Base-by-base conservation (phyloP, 1,284 basidiomycete genomes). In the Singerocomus rubriflavus region DNA sequence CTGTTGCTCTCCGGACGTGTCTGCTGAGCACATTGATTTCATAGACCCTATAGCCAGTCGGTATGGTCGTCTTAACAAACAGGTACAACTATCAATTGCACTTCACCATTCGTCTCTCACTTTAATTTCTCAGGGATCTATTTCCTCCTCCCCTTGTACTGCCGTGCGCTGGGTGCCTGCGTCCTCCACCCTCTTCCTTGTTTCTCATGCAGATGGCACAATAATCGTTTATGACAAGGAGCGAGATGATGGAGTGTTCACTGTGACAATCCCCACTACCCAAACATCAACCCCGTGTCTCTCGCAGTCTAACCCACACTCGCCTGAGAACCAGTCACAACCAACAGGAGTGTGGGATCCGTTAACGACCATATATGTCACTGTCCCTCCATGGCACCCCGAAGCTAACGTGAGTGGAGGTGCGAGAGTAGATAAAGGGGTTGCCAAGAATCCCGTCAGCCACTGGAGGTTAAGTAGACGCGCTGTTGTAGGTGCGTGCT, bases 61-160 rank as follows among this genome's bases (percentile, higher is more conserved):
- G 38, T 98, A 98, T 64, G 82, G 82, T 8, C 89, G 95, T 26
- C 75, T 98, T 48, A 98, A 98, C 74, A 98, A 98, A 67, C 85
- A 87, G 68, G 91, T 87, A 62, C 62, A 56, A 35, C 46, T 31
- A 44, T 14, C 29, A 25, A 16, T 17, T 41, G 11, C 27, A 40
- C 7, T 30, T 9, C 35, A 30, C 76, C 69, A 13, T 50, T 41
- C 33, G 25, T 48, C 45, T 36, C 53, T 45, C 40, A 48, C 34
- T 48, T 53, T 53, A 49, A 17, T 46, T 47, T 48, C 46, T 32
- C 42, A 57, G 51, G 51, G 57, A 6, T 58, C 57, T 39, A 65
- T 62, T 39, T 67, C 67, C 3, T 52, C 55, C 13, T 56, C 56
- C 33, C 54, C 57, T 30, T 62, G 53, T 59, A 82, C 76, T 53